These are phyloP conservation scores for Dalbergia cochinchinensis DNA, from an alignment of 306 rosid genomes.

Conservation along the genomic window DNA sequence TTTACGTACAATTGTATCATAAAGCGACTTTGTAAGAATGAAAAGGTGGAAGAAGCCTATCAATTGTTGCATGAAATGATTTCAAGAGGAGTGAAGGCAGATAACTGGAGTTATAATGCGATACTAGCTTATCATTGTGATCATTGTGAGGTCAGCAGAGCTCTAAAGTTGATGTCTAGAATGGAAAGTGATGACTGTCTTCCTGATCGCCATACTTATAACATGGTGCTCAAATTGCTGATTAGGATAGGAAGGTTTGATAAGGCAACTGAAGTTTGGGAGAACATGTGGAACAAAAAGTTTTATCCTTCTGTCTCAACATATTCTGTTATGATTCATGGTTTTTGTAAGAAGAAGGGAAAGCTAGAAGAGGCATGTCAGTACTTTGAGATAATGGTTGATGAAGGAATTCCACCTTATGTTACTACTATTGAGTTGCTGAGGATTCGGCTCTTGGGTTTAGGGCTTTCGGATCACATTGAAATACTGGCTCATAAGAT, in stretches of 20 bases:
- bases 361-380: constrained; percentile 85
- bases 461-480: constrained; percentile 63
- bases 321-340: constrained; percentile 86
- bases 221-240: constrained; percentile 83
- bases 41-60: constrained; percentile 86
- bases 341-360: constrained; percentile 76
- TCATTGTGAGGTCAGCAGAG: constrained; percentile 73
- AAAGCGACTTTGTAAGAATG: constrained; percentile 81
- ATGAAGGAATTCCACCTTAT: constrained; percentile 93
- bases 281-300: constrained; percentile 60
- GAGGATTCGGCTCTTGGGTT: constrained; percentile 69
- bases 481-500: constrained; percentile 77
- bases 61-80: constrained; percentile 86
- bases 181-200: constrained; percentile 71
- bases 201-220: constrained; percentile 77
- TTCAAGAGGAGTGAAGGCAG: constrained; percentile 69
- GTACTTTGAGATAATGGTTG: constrained; percentile 87
- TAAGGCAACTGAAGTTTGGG: constrained; percentile 79
- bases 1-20: constrained; percentile 80
- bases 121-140: constrained; percentile 90
- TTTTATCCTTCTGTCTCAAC: constrained; percentile 86
- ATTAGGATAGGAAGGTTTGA: constrained; percentile 86
- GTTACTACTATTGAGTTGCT: constrained; percentile 69
- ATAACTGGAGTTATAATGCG: constrained; percentile 85
- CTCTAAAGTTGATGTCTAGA: constrained; percentile 70